Base-by-base conservation (phyloP, 805 yeast genomes). In the Nakazawaea holstii region DNA sequence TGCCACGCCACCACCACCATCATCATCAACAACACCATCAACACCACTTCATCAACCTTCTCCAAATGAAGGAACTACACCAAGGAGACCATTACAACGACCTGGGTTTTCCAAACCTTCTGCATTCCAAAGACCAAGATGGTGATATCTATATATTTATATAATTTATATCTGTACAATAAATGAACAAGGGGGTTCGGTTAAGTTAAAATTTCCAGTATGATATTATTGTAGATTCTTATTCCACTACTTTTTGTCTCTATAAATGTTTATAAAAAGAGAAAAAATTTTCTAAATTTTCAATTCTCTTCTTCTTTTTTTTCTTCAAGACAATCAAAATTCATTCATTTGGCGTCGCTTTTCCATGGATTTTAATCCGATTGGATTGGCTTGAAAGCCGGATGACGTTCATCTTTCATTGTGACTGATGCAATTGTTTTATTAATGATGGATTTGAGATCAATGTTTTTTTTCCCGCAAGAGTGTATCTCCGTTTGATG, bases 401-500 rank as follows among this genome's bases (percentile, higher is more conserved):
- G 35, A 38, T 44, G 39, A 33, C 14, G 3, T 33, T 33, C 36
- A 14, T 33, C 36, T 8, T 33, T 33, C 24, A 20, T 20, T 20
- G 24, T 20, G 24, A 20, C 36, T 33, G 14, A 14, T 13, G 14
- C 4, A 33, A 8, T 10, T 20, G 27, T 27, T 38, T 10, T 10
- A 13, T 26, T 31, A n/a, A 15, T 14, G 46, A 42, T 39, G 39
- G 33, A 42, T 43, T 33, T 38, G 44, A 42, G 43, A 43, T 8
- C 27, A 32, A 30, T 9, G 38, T n/a, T 26, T n/a, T n/a, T 32
- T 42, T 7, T n/a, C n/a, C n/a, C n/a, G 24, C 37, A 39, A 47
- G 50, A 39, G 46, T 38, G 50, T 42, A 47, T 42, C 50, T 47
- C 46, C 43, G 50, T 31, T 39, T 47, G 50, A 43, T 43, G 46